Conservation (phyloP, 139 green algal genomes). For the Dunaliella primolecta region DNA sequence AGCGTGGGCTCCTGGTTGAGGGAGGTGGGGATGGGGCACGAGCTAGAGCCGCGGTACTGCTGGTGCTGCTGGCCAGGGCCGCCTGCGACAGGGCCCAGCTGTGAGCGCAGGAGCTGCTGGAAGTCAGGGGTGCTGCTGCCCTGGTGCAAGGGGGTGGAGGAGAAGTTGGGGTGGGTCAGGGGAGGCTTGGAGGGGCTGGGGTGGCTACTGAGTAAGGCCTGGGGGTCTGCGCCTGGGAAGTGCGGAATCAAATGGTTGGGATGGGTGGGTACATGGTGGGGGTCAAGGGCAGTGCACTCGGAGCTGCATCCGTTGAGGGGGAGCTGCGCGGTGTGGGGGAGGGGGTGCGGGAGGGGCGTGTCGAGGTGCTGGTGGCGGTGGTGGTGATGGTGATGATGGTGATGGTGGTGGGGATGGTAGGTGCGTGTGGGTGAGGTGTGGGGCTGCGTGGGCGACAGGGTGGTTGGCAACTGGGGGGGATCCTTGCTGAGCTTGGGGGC, state of each 20-base stretch:
- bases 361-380: neutral
- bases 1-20: neutral
- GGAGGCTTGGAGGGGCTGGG: too few species aligned
- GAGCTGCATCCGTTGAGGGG: too few species aligned
- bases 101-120: neutral
- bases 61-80: neutral
- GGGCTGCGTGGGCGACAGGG: too few species aligned
- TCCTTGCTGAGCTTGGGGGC: neutral
- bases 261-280: too few species aligned
- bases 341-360: neutral
- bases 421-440: neutral
- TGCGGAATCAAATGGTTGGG: too few species aligned
- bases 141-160: constrained; percentile 36
- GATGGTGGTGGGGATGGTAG: neutral
- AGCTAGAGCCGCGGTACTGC: neutral
- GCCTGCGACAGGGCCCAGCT: too few species aligned
- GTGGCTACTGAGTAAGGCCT: too few species aligned
- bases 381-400: neutral
- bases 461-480: too few species aligned
- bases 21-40: neutral
- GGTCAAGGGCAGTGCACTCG: too few species aligned
- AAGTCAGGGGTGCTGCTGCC: constrained; percentile 84
- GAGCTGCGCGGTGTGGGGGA: neutral
- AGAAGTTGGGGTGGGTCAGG: neutral
- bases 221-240: too few species aligned